Base-by-base conservation (phyloP, 2,329 filamentous ascomycete genomes). In the Canariomyces notabilis region DNA sequence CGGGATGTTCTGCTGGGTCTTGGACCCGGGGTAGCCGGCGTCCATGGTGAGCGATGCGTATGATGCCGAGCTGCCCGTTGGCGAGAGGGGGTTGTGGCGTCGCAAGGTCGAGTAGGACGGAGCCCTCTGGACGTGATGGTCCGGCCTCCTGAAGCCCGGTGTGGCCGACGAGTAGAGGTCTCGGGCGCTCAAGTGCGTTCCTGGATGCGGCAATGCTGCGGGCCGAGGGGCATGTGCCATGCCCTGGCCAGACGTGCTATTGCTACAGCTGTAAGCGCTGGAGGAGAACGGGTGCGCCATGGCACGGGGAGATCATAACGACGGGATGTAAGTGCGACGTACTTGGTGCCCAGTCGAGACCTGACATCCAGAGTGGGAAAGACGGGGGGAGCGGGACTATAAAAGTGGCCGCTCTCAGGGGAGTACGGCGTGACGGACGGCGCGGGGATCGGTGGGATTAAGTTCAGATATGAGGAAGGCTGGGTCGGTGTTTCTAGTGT, bases 171-270 rank as follows among this genome's bases (percentile, higher is more conserved):
- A 66, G 62, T 80, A 80, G 56, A 78, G 65, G 42, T 80, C 76
- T 65, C 77, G 72, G 45, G 71, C 62, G 58, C 64, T 74, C 56
- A 77, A 62, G 48, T 73, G 70, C 21, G 64, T 62, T 56, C 66
- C 68, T 61, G 74, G 72, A 56, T 75, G 73, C 50, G 76, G 75
- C 61, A 79, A 63, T 58, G 73, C 64, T 62, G 73, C 65, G 59
- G 72, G 67, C 59, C 75, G 71, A 62, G 74, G 75, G 66, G 69
- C 68, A 72, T 78, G 74, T 69, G 75, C 72, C 75, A 80, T 79
- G 60, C 74, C 75, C 68, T 71, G 68, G 50, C 73, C 70, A 45
- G 75, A 67, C 47, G 67, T 69, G 62, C 65, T 75, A 66, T 68
- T 77, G 59, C 57, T 64, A 59, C 49, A 49, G 54, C 56, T 53